Evolutionary conservation across 345 rosid genomes (phyloP).

Genomic region (Brassica rapa): DNA sequence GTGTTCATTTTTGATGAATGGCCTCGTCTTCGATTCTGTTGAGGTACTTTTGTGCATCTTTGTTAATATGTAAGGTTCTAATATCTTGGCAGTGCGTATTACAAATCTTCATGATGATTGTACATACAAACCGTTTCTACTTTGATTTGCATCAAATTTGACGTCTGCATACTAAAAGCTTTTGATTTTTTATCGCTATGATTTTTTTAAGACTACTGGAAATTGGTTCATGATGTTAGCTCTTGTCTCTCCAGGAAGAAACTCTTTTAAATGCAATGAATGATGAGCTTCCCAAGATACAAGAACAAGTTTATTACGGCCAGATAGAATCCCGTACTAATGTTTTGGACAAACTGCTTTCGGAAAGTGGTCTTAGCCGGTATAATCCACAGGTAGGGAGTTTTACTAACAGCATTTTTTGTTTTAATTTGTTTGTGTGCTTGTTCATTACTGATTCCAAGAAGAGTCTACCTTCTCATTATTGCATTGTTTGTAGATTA

Average conservation of each 20-base stretch:
- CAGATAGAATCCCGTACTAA: slow-evolving; percentile 82
- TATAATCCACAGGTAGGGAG: slow-evolving; percentile 83
- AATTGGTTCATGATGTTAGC: slow-evolving; percentile 28
- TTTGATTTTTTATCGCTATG: background rate
- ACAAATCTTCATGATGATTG: slow-evolving; percentile 3
- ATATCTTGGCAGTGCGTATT: slow-evolving; percentile 22
- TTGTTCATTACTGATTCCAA: slow-evolving; percentile 15
- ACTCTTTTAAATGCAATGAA: slow-evolving; percentile 88
- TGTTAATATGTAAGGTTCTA: slow-evolving; percentile 10
- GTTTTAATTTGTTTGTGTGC: slow-evolving; percentile 8
- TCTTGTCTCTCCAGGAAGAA: slow-evolving; percentile 60
- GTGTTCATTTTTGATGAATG: slow-evolving; percentile 88
- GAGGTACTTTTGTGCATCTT: slow-evolving; percentile 59
- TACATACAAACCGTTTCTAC: slow-evolving; percentile 19
- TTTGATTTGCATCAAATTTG: slow-evolving; percentile 17
- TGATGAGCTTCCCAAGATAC: slow-evolving; percentile 90
- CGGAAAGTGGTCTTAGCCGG: slow-evolving; percentile 86
- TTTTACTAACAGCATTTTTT: slow-evolving; percentile 20
- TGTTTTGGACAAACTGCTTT: slow-evolving; percentile 80
- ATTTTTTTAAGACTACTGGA: slow-evolving; percentile 8
- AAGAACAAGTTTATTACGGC: slow-evolving; percentile 94
- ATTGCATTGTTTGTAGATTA: slow-evolving; percentile 58
- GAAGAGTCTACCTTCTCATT: slow-evolving; percentile 18
- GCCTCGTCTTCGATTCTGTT: slow-evolving; percentile 80
- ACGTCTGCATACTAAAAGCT: slow-evolving; percentile 23